Percentiles rank a stretch among this genome's conserved stretches.
These are phyloP conservation scores for Avena eriantha DNA, from an alignment of 176 grass and related monocot species.

Conservation along the genomic window DNA sequence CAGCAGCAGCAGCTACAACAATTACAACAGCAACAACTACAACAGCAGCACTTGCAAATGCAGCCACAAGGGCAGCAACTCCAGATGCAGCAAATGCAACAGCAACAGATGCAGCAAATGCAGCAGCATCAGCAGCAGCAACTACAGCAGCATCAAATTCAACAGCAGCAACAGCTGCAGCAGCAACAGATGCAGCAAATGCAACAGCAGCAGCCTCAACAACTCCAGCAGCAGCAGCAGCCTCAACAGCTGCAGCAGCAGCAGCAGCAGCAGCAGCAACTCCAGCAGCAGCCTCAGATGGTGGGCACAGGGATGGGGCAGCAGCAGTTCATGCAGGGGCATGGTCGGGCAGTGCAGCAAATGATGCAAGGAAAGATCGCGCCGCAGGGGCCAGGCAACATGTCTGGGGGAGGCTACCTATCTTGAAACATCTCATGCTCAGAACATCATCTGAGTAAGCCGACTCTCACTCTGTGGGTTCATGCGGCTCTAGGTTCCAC, in stretches of 20 bases:
- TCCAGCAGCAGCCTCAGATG: conserved; percentile 63
- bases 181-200: conserved; percentile 45
- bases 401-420: conserved; percentile 70
- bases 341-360: conserved; percentile 65
- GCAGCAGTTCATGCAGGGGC: conserved; percentile 69
- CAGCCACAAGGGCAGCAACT: conserved; percentile 50
- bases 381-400: conserved; percentile 53
- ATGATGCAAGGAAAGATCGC: conserved; percentile 79
- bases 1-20: conserved; percentile 56
- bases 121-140: conserved; percentile 48
- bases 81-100: conserved; percentile 44
- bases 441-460: background rate
- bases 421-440: conserved; percentile 40
- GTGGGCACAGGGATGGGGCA: conserved; percentile 70
- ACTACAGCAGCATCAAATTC: conserved; percentile 47
- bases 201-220: conserved; percentile 42
- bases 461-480: background rate
- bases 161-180: conserved; percentile 45
- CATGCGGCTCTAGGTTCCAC: background rate
- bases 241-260: conserved; percentile 53
- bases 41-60: conserved; percentile 65
- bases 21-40: conserved; percentile 49
- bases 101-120: conserved; percentile 42
- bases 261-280: conserved; percentile 47
- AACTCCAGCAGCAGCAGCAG: conserved; percentile 21